Evolutionary conservation across 225 moss, liverwort and hornwort species (phyloP).

Genomic region (Polytrichum formosum): DNA sequence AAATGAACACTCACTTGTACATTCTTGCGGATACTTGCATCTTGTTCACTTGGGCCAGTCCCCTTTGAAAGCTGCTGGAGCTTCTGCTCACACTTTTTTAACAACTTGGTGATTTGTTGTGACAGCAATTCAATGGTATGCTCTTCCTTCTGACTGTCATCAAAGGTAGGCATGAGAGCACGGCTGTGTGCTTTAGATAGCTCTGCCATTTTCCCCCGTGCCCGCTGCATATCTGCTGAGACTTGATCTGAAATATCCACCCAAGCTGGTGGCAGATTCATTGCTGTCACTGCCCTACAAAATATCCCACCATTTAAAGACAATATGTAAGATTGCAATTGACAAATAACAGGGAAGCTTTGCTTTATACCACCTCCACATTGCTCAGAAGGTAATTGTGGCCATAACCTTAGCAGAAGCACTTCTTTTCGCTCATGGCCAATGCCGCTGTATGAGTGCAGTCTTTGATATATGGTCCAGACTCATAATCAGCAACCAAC

Average conservation of each 20-base stretch:
- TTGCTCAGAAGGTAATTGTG: too few relatives aligned
- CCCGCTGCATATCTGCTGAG: conserved; percentile 83
- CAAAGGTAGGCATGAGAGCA: conserved; percentile 95
- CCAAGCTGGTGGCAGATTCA: conserved; percentile 97
- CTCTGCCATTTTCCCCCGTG: conserved; percentile 81
- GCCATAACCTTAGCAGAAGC: too few relatives aligned
- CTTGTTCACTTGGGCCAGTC: conserved; percentile 75
- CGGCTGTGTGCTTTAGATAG: conserved; percentile 92
- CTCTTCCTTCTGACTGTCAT: conserved; percentile 87
- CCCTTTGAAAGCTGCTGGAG: conserved; percentile 89
- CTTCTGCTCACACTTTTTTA: conserved; percentile 92
- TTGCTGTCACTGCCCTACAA: conserved; percentile 89
- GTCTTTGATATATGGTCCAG: too few relatives aligned
- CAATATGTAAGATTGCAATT: neutral
- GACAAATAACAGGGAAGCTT: too few relatives aligned
- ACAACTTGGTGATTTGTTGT: conserved; percentile 75
- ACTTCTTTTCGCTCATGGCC: too few relatives aligned
- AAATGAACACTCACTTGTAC: conserved; percentile 65
- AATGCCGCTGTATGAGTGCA: too few relatives aligned
- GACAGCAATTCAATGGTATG: conserved; percentile 83
- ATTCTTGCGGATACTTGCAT: conserved; percentile 93
- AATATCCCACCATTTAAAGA: conserved; percentile 30
- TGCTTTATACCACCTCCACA: too few relatives aligned
- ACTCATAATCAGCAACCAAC: too few relatives aligned
- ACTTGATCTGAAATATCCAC: conserved; percentile 98